phyloP scores from a whole-genome alignment of 2,329 filamentous ascomycete genomes.

The Apiospora marii region DNA sequence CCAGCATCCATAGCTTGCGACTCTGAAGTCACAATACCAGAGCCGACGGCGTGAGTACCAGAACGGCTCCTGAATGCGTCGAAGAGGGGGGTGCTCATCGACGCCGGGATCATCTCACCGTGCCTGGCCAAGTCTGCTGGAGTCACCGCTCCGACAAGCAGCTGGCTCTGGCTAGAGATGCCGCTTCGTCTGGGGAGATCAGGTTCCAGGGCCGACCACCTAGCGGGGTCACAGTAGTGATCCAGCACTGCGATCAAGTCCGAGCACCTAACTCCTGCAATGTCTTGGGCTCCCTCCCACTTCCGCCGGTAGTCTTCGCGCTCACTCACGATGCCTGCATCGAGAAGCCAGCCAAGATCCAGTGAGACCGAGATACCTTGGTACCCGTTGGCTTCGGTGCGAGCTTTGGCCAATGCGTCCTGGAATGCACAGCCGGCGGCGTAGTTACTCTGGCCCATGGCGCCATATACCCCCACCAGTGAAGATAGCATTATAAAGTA shows the following conservation, averaged over 20 bases:
- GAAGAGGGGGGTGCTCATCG: too few relatives aligned
- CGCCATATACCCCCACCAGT: background rate
- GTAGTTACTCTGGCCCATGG: background rate
- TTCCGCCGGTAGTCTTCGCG: too few relatives aligned
- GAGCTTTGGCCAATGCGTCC: background rate
- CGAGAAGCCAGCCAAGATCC: slow-evolving; percentile 36
- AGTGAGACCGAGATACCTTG: background rate
- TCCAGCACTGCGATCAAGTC: slow-evolving; percentile 37
- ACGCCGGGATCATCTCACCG: too few relatives aligned
- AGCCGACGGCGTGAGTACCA: too few relatives aligned
- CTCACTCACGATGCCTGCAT: slow-evolving; percentile 39
- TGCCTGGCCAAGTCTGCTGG: slow-evolving; percentile 32
- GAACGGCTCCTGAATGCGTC: too few relatives aligned
- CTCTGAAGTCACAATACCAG: too few relatives aligned
- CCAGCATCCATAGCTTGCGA: too few relatives aligned
- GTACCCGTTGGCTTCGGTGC: background rate
- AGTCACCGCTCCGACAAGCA: slow-evolving; percentile 29
- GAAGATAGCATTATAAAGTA: background rate
- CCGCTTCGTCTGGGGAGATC: too few relatives aligned
- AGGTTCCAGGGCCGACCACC: too few relatives aligned
- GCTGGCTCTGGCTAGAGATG: slow-evolving; percentile 27
- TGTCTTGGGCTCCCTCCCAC: too few relatives aligned
- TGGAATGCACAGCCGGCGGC: background rate
- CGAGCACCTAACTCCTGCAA: too few relatives aligned
- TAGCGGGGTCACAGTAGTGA: slow-evolving; percentile 35